Evolutionary conservation across 495 filamentous ascomycete genomes (phyloP), one percentile per base, ranked within the genome.

Genomic region (Staphylotrichum longicolle): DNA sequence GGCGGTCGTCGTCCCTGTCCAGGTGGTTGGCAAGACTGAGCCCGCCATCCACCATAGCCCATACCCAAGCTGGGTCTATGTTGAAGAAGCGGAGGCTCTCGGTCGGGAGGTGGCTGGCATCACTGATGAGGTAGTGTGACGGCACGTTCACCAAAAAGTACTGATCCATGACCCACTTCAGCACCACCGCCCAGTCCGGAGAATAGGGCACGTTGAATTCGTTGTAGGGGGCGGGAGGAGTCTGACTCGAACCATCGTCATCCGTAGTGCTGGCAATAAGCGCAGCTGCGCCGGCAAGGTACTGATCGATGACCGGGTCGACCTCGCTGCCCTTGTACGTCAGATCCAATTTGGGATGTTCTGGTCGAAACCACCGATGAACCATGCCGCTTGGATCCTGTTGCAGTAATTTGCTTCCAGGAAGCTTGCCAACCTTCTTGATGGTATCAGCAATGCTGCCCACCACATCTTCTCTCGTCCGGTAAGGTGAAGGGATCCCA

Each of bases 51-150:
- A 83, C 61, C 10, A 81, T 30, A 10, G 68, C 67, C 51, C 79
- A 73, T 2, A 75, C 39, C 81, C 80, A 83, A 49, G 67, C 66
- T 1, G 55, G 14, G 41, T 84, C 80, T 33, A 83, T 71, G 44
- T 69, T 56, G 65, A 83, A 84, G 67, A 79, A 77, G 1, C 81
- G 76, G 0, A 84, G 55, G 6, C 57, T 61, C 63, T 82, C 81
- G 14, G 44, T 34, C 1, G 74, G 76, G 2, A 83, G 62, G 34
- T 71, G 64, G 4, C 57, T 68, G 0, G 73, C 74, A 48, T 82
- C 78, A 3, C 66, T 48, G 47, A 82, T 70, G 12, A 78, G 65
- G 53, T 72, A 78, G 44, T 78, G 82, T 0, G 73, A 63, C 4
- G 75, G 75, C 10, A 80, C 61, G n/a, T 66, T 66, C 3, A 39